phyloP scores from a whole-genome alignment of 2,329 filamentous ascomycete genomes.

The Talaromyces islandicus region DNA sequence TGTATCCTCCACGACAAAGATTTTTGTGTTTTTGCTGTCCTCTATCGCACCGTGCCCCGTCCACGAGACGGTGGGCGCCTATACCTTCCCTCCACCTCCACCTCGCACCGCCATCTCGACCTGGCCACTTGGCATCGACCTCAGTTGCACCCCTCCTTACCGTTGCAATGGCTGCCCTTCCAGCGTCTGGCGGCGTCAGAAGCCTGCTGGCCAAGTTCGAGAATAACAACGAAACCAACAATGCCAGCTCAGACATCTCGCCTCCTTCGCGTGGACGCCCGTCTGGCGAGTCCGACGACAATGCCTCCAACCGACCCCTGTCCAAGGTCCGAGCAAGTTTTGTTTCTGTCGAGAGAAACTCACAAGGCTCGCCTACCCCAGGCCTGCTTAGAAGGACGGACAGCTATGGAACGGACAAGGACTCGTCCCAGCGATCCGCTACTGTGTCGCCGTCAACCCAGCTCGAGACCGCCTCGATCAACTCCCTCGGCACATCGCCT shows the following conservation, averaged over 20 bases:
- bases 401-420: constrained; percentile 25
- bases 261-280: constrained; percentile 66
- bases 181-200: constrained; percentile 55
- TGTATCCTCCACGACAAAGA: background rate
- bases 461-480: constrained; percentile 7
- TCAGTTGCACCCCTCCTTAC: background rate
- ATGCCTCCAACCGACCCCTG: constrained; percentile 50
- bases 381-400: constrained; percentile 38
- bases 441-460: constrained; percentile 9
- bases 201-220: constrained; percentile 78
- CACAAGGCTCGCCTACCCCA: constrained; percentile 35
- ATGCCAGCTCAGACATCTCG: constrained; percentile 31
- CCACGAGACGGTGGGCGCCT: constrained; percentile 9
- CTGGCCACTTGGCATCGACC: background rate
- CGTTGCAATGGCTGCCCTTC: constrained; percentile 11
- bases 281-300: constrained; percentile 46
- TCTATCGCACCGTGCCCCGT: constrained; percentile 2
- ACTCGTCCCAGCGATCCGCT: constrained; percentile 19
- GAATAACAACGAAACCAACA: constrained; percentile 52
- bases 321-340: constrained; percentile 73
- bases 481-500: constrained; percentile 23
- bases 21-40: background rate
- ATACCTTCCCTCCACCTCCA: background rate
- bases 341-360: constrained; percentile 58
- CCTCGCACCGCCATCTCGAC: background rate